Percentiles rank a stretch among this genome's conserved stretches.
phyloP scores from a whole-genome alignment of 805 yeast species.

The Saturnispora saitoi region DNA sequence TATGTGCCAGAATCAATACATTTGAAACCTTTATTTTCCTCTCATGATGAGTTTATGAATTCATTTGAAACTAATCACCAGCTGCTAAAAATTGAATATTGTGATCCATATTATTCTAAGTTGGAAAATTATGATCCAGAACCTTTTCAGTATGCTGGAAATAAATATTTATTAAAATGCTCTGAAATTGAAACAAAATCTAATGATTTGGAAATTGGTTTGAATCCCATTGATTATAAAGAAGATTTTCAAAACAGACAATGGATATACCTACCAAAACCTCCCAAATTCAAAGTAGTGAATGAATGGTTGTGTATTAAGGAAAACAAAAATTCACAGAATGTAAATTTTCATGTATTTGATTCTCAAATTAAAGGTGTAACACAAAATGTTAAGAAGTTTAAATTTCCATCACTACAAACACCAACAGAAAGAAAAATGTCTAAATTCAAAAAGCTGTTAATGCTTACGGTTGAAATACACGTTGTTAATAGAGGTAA shows the following conservation, averaged over 20 bases:
- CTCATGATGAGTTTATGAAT: slow-evolving; percentile 17
- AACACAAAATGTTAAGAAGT: slow-evolving; percentile 33
- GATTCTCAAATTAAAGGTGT: slow-evolving; percentile 46
- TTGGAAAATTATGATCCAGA: slow-evolving; percentile 40
- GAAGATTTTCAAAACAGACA: neutral
- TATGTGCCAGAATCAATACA: neutral
- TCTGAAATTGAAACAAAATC: slow-evolving; percentile 21
- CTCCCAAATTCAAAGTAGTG: slow-evolving; percentile 42
- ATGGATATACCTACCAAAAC: slow-evolving; percentile 19
- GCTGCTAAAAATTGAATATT: slow-evolving; percentile 43
- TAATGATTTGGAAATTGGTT: neutral
- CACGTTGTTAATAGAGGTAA: slow-evolving; percentile 49
- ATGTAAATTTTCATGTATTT: slow-evolving; percentile 9
- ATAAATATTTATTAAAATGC: slow-evolving; percentile 42
- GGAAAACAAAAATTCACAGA: neutral
- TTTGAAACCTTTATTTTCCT: slow-evolving; percentile 14
- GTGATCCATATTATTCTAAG: slow-evolving; percentile 56
- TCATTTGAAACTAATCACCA: slow-evolving; percentile 36
- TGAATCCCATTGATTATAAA: neutral
- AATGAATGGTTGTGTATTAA: slow-evolving; percentile 25
- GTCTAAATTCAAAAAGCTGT: slow-evolving; percentile 37
- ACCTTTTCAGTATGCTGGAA: slow-evolving; percentile 63
- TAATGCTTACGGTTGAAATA: slow-evolving; percentile 58
- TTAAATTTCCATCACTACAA: slow-evolving; percentile 30
- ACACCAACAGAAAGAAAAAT: slow-evolving; percentile 26